Conservation (phyloP, 352 stramenopile genomes). For the Pythium brachiatum region DNA sequence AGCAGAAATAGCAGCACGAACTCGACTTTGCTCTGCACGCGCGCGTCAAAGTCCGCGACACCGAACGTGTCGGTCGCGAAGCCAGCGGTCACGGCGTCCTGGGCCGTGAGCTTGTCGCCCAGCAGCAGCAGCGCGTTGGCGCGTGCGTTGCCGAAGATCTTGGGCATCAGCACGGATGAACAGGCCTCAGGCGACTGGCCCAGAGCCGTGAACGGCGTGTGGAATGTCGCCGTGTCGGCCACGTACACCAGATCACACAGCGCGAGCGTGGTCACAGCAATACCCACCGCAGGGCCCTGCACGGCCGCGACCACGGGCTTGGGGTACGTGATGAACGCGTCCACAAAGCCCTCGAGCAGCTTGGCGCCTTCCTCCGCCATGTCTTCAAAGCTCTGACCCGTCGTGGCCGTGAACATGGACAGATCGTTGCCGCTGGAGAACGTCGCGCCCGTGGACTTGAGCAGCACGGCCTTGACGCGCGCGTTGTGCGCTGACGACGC, state of each 20-base stretch:
- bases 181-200: conserved; percentile 90
- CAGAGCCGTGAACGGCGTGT: conserved; percentile 90
- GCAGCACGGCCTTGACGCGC: conserved; percentile 76
- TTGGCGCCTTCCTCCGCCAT: conserved; percentile 56
- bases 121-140: conserved; percentile 89
- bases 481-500: conserved; percentile 57
- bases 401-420: conserved; percentile 70
- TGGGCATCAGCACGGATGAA: conserved; percentile 82
- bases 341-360: conserved; percentile 60
- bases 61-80: conserved; percentile 56
- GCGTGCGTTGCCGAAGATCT: conserved; percentile 80
- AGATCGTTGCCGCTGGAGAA: conserved; percentile 91
- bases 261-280: conserved; percentile 84
- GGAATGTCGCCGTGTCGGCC: conserved; percentile 84
- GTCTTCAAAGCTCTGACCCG: conserved; percentile 48
- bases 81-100: conserved; percentile 42
- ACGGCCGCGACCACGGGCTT: conserved; percentile 90
- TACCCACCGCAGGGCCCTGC: conserved; percentile 89
- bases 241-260: conserved; percentile 91
- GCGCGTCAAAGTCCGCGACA: conserved; percentile 57
- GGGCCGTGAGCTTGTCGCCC: conserved; percentile 78
- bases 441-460: conserved; percentile 83
- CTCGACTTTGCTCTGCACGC: conserved; percentile 57
- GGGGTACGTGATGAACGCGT: conserved; percentile 84
- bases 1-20: conserved; percentile 28